A percentile compares a stretch with the other conserved stretches of the same genome.
phyloP scores from a whole-genome alignment of 2,329 filamentous ascomycete genomes.

The Paraphaeosphaeria minitans region DNA sequence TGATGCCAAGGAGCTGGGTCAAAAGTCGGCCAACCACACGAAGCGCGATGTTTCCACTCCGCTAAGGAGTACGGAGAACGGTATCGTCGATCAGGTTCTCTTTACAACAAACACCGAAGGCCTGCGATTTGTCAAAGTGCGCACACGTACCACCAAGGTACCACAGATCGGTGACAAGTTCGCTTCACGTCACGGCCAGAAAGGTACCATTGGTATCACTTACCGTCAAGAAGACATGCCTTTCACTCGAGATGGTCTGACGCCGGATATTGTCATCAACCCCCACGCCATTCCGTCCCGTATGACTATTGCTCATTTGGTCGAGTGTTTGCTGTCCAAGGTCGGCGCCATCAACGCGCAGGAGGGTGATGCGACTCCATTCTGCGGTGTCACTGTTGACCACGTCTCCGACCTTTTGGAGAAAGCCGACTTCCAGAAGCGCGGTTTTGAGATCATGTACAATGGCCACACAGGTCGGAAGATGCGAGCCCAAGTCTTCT shows the following conservation, averaged over 20 bases:
- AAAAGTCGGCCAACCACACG: conserved; percentile 85
- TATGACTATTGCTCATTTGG: conserved; percentile 99
- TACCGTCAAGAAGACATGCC: conserved; percentile 99
- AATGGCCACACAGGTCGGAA: conserved; percentile 97
- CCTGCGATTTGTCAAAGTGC: conserved; percentile 94
- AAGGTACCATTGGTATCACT: conserved; percentile 98
- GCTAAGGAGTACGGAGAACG: conserved; percentile 91
- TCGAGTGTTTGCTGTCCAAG: conserved; percentile 97
- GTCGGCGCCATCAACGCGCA: conserved; percentile 91
- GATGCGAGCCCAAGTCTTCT: conserved; percentile 91
- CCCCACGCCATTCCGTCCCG: conserved; percentile 98
- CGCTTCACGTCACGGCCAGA: conserved; percentile 97
- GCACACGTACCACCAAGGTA: conserved; percentile 95
- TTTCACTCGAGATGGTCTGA: conserved; percentile 88
- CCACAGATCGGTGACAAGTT: conserved; percentile 99
- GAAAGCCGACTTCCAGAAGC: conserved; percentile 91
- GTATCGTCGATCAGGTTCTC: conserved; percentile 92
- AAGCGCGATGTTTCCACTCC: conserved; percentile 97
- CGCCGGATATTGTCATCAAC: conserved; percentile 97
- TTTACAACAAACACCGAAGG: conserved; percentile 95
- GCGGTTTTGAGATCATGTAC: conserved; percentile 98
- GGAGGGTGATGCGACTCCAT: conserved; percentile 96
- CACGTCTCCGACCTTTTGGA: conserved; percentile 85
- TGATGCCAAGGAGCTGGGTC: conserved; percentile 87
- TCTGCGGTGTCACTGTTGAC: conserved; percentile 96